These are phyloP conservation scores for Gentiana dahurica DNA, from an alignment of 257 asterid species.

Conservation along the genomic window DNA sequence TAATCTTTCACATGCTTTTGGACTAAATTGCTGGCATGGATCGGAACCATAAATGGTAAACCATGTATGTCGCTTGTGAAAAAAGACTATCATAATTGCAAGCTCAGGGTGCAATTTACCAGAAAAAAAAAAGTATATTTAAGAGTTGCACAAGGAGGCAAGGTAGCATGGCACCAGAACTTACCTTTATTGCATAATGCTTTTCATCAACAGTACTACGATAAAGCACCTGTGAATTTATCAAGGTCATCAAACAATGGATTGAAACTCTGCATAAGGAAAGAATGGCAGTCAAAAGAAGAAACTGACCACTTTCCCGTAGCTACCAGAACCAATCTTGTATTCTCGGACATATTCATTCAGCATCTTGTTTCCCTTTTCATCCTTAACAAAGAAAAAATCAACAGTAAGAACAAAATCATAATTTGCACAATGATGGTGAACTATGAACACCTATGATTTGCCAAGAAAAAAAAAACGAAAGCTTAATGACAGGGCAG, in stretches of 20 bases:
- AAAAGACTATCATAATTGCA: not conserved
- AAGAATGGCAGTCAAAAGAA: conserved; percentile 4
- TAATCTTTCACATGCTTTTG: too few relatives aligned
- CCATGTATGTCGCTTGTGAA: not conserved
- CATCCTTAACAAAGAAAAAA: conserved; percentile 44
- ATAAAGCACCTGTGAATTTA: conserved; percentile 70
- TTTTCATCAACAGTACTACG: conserved; percentile 62
- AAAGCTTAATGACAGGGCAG: too few relatives aligned
- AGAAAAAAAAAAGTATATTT: not conserved
- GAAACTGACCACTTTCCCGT: conserved; percentile 90
- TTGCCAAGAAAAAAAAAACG: not conserved
- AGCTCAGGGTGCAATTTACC: not conserved
- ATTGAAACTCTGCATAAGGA: conserved; percentile 5
- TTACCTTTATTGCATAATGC: conserved; percentile 90
- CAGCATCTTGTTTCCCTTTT: conserved; percentile 69
- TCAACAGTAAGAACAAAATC: conserved; percentile 2
- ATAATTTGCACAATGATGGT: not conserved
- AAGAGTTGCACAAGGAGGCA: conserved; percentile 7
- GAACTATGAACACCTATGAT: not conserved
- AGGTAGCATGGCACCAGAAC: not conserved
- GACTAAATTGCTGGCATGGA: too few relatives aligned
- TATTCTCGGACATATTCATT: conserved; percentile 71
- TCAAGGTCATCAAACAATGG: conserved; percentile 13
- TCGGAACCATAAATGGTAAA: too few relatives aligned
- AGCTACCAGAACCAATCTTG: conserved; percentile 97